Evolutionary conservation across 495 filamentous ascomycete species (phyloP), one percentile per base, ranked within the genome.

Genomic region (Talaromyces trachyspermus): DNA sequence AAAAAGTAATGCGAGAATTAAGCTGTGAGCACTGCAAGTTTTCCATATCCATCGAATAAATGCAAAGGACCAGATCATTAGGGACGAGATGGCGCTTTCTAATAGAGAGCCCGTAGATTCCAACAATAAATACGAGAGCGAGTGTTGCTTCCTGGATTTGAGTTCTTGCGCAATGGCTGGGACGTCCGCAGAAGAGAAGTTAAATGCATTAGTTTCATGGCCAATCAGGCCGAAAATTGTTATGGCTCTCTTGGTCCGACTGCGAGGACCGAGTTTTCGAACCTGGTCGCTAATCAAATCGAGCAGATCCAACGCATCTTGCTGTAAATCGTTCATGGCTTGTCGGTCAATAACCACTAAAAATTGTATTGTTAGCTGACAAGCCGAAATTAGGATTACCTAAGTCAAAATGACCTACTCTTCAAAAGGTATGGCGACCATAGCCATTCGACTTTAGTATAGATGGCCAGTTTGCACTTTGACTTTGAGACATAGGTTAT

Each of bases 401-500:
- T 9, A 3, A 2, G 15, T 38, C 18, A 22, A 22, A 38, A 29
- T 33, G 10, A 62, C 69, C 61, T 39, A 76, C 81, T 65, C 79
- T 86, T 50, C 66, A 83, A 54, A 78, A 79, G 45, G 64, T 71
- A 65, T 2, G 83, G 83, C 30, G 76, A 66, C 55, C 78, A 80
- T 22, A 80, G 75, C 92, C 92, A 98, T 46, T 87, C 86, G 15
- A 95, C 83, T 52, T 84, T 84, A 22, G 81, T 89, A 64, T 85
- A 95, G 40, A 98, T 79, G 15, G 89, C 80, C 33, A 98, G 76
- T 63, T 91, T 96, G 62, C 89, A 90, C 61, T 85, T 90, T 12
- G 86, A 89, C 62, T 95, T 96, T 12, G 87, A 79, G 45, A 89
- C 74, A 59, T 95, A 88, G 8, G 92, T 95, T 49, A 98, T 95